Base-by-base conservation (phyloP, 208 protist genomes). In the Leishmania turanica region DNA sequence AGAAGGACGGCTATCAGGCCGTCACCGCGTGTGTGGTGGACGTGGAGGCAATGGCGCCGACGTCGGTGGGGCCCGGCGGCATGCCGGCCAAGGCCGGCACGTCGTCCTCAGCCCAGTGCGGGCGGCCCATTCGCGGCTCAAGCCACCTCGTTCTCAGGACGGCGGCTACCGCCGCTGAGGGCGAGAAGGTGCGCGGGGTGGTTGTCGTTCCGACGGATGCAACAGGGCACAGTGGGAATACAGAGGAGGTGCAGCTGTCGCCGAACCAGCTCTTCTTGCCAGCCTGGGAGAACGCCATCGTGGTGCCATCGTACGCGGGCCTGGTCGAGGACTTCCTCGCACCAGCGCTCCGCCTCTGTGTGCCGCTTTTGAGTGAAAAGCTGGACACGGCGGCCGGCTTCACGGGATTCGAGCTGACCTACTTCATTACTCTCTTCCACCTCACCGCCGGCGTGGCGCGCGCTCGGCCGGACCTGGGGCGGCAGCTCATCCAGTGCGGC, bases 401-500 rank as follows among this genome's bases (percentile, higher is more conserved):
- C 53, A 82, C 62, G 8, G 53, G 53, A 7, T 71, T 82, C 79
- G 88, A 91, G 80, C 65, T 91, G 62, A 70, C 70, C 17, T 74
- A 75, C 37, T 74, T 92, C 45, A 82, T 83, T 37, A 83, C 45
- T 37, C 65, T 94, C 24, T 70, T 93, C 21, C 83, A 89, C 47
- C 86, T 94, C 34, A 87, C 87, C 13, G 45, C 77, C 7, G 80
- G 72, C 8, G 76, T 94, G 31, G 60, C 92, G 80, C 86, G 82
- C 1, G 75, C 88, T n/a, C 62, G 90, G 69, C 89, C 91, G 17
- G 34, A 75, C 53, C 60, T 87, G 37, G 93, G 86, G 54, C 81
- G 81, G 47, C 70, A 82, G 42, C 90, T 96, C n/a, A 81, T 94
- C 5, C 80, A 88, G 69, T n/a, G 54, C 60, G 84, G 87, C 8